Base-by-base conservation (phyloP, 164 flowering plant genomes). In the Piper betle region DNA sequence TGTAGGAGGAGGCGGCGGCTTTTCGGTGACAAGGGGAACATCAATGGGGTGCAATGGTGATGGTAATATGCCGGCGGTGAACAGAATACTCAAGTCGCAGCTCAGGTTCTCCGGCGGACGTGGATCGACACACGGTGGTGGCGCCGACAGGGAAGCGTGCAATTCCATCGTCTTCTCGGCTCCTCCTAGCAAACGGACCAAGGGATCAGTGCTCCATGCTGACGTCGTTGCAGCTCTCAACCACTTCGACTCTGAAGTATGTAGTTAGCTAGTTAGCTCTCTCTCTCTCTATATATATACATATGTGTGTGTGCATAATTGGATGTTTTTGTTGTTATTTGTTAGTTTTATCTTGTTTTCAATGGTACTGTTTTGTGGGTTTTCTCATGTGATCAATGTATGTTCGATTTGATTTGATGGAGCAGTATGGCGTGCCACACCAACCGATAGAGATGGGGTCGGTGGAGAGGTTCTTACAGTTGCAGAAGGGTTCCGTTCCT, bases 401-500 rank as follows among this genome's bases (percentile, higher is more conserved):
- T 46, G 50, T 10, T 17, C 3, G 12, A 48, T 2, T 2, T n/a
- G 16, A 19, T 38, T 19, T 33, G 33, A 6, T 48, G 46, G 37
- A 18, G 53, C 86, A 88, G 88, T 84, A 73, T 78, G 79, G 81
- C 69, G 48, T 84, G 67, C 78, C 84, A 4, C 79, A 80, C 33
- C 71, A 83, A 55, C 65, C 77, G 50, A 64, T 82, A 55, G 88
- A 83, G 70, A 83, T 85, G 86, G 80, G 80, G 1, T 52, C 77
- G 37, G 75, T 84, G 63, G 96, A 85, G 64, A 84, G 74, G 63
- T 71, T 81, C 16, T 62, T 90, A 3, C 75, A 82, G n/a, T 76
- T 87, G 39, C 96, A 90, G 52, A 76, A 79, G 57, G 91, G 86
- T 64, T 80, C 93, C 8, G 83, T 84, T 19, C 81, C 92, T 17